Base-by-base conservation (phyloP, 1,139 yeast species). In the Saccharomyces pastorianus region DNA sequence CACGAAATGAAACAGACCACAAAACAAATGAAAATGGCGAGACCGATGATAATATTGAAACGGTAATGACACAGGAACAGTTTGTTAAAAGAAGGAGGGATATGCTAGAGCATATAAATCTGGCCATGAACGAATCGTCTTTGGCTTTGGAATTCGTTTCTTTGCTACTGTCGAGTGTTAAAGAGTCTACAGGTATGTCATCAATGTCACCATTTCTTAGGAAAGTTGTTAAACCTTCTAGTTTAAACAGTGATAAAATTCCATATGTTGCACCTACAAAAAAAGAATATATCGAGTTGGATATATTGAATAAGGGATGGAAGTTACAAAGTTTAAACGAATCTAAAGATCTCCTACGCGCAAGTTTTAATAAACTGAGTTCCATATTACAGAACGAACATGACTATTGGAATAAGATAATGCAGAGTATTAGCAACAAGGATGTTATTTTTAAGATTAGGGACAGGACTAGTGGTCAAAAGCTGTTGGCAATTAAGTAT, bases 171-270 rank as follows among this genome's bases (percentile, higher is more conserved):
- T 85, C 96, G n/a, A 79, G 89, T 14, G 81, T 82, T 11, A 79
- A 93, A 58, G 96, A 96, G 1, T 86, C 87, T 25, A 85, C 93
- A 1, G 96, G 95, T 1, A 79, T 86, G 46, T 78, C 91, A 2
- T 88, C 97, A 4, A 88, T 93, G 82, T 89, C 97, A 0, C 93
- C 96, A 0, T 91, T 85, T 69, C 74, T 93, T 58, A 81, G 83
- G 60, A 85, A 88, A 61, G 82, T 80, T 55, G 86, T 87, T 0
- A 90, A 96, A 1, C 74, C 85, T 11, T 96, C 95, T 0, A 85
- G 97, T 0, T 74, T 93, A 52, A 85, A 84, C 53, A 79, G 93
- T 13, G 95, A 86, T 62, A 71, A 76, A 46, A 72, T 85, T 2
- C 66, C 58, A 42, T 56, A 55, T 14, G 61, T 56, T 4, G 60